A percentile compares a stretch with the other conserved stretches of the same genome.
These are phyloP conservation scores for Priceomyces melissophilus DNA, from an alignment of 805 yeast genomes.

Conservation along the genomic window DNA sequence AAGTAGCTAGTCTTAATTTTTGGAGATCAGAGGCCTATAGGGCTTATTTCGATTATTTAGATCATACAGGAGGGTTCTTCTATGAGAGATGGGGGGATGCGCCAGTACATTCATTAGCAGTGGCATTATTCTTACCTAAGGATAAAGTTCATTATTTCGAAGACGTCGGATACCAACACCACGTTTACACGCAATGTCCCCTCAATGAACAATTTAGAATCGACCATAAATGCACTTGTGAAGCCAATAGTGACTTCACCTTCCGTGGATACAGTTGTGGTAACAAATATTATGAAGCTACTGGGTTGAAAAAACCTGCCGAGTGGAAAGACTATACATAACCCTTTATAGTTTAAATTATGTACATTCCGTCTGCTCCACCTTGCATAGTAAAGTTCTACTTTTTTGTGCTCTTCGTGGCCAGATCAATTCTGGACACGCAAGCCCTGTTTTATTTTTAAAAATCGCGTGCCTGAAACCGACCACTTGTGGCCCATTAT, in stretches of 20 bases:
- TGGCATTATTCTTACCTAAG: conserved; percentile 68
- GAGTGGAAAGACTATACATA: conserved; percentile 22
- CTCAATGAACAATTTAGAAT: conserved; percentile 49
- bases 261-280: conserved; percentile 30
- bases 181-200: conserved; percentile 75
- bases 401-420: neutral
- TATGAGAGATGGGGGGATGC: conserved; percentile 96
- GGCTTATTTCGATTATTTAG: conserved; percentile 70
- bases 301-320: conserved; percentile 25
- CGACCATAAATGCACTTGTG: conserved; percentile 62
- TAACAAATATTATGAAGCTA: conserved; percentile 27
- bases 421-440: neutral
- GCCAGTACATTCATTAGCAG: conserved; percentile 88
- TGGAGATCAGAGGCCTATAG: conserved; percentile 73
- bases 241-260: conserved; percentile 64
- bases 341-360: neutral
- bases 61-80: conserved; percentile 85
- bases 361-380: neutral
- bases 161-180: conserved; percentile 77
- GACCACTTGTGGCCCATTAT: neutral
- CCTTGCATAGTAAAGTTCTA: no score
- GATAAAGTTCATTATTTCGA: conserved; percentile 70
- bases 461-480: conserved; percentile 1
- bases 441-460: neutral
- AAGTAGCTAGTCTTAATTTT: conserved; percentile 68